Conservation (phyloP, 23 red algal genomes). For the Gracilaria vermiculophylla region DNA sequence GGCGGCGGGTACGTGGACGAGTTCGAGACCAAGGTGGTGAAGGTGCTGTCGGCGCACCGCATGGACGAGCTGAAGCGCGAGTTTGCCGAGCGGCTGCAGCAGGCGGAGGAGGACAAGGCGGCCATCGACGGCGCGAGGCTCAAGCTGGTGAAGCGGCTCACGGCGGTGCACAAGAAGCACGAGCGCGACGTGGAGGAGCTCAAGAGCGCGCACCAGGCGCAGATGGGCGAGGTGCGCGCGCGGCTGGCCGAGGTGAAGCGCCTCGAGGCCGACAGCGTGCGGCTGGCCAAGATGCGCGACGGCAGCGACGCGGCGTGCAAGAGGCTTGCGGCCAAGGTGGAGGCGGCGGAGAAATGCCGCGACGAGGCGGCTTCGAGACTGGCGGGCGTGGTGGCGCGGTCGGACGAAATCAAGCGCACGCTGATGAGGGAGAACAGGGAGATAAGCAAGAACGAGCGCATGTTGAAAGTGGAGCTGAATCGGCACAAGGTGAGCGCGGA, state of each 20-base stretch:
- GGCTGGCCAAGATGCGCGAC: conserved; percentile 37
- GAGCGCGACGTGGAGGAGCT: conserved; percentile 36
- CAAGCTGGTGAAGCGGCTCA: conserved; percentile 12
- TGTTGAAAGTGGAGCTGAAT: conserved; percentile 26
- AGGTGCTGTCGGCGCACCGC: conserved; percentile 10
- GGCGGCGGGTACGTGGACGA: background rate
- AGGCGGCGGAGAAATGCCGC: conserved; percentile 31
- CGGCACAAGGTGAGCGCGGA: background rate
- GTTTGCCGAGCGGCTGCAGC: conserved; percentile 40
- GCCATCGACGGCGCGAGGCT: conserved; percentile 10
- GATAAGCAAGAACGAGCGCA: conserved; percentile 17
- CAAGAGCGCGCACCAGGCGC: conserved; percentile 34
- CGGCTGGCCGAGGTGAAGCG: conserved; percentile 38
- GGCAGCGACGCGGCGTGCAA: conserved; percentile 50
- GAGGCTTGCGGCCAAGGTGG: conserved; percentile 28
- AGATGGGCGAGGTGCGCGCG: conserved; percentile 15
- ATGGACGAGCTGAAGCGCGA: conserved; percentile 50
- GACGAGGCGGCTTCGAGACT: conserved; percentile 36
- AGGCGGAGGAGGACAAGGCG: conserved; percentile 45
- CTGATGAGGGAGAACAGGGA: conserved; percentile 34
- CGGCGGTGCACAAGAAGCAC: conserved; percentile 34
- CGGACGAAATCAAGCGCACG: conserved; percentile 16
- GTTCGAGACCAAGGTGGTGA: conserved; percentile 12
- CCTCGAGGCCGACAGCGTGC: conserved; percentile 41
- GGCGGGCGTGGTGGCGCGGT: background rate